Evolutionary conservation across 768 basidiomycete species (phyloP), one percentile per base, ranked within the genome.

Genomic region (Boletus subcaerulescens): DNA sequence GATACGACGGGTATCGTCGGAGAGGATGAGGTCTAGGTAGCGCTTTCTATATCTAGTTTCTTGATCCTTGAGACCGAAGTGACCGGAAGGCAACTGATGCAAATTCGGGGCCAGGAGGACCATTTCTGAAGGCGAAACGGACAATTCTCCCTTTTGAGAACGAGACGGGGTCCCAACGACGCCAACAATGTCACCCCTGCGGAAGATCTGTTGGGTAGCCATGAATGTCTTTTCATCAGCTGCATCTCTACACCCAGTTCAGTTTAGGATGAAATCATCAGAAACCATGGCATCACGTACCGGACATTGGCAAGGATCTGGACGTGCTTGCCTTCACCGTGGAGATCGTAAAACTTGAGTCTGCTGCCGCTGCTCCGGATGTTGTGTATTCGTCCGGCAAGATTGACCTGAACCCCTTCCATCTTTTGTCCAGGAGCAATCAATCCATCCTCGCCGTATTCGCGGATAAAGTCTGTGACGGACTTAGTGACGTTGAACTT

Each of bases 1-100:
- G 59, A 95, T 86, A 62, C 86, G 85, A 58, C 97, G 87, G 17
- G 93, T 92, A 60, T 84, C 82, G 39, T 91, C 87, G 71, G 91
- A 95, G 72, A 99, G 80, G 75, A 99, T 97, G 57, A 99, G 85
- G 73, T 99, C 97, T 59, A 99, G 86, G 77, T 98, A 98, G 50
- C 97, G 89, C 87, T 98, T 98, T 73, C 97, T 83, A 79, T 98
- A 98, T 42, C 97, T 86, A 36, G 91, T 92, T 75, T 98, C 97
- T 70, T 93, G 91, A 73, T 99, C 96, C 80, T 96, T 96, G 65
- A 99, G 78, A 42, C 96, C 97, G 58, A 90, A 95, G 74, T 93
- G 92, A 52, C 83, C 78, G 0, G 91, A 94, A 51, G 96, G 96
- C 12, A 98, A 82, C 71, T 95, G 94, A 75, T 98, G 96, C 22